These are phyloP conservation scores for Malassezia dermatis DNA, from an alignment of 1,284 basidiomycete genomes.

Conservation along the genomic window DNA sequence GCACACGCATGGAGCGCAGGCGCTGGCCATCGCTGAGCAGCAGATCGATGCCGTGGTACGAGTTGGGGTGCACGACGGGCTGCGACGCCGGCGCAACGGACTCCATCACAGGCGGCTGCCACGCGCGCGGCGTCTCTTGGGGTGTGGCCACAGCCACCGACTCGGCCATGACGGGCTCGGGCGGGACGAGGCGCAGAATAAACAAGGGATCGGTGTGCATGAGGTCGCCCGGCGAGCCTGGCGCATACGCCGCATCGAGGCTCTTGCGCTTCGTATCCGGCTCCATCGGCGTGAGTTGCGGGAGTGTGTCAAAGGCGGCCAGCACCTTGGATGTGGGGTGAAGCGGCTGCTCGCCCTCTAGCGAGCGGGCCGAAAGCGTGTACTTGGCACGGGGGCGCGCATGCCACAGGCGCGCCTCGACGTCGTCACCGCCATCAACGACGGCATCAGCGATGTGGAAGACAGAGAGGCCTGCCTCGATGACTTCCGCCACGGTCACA, in stretches of 20 bases:
- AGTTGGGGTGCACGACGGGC: not conserved
- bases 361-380: constrained; percentile 52
- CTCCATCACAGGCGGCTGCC: not conserved
- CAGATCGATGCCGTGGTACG: constrained; percentile 7
- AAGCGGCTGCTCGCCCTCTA: constrained; percentile 24
- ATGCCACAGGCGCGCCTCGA: constrained; percentile 79
- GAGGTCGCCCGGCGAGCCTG: constrained; percentile 59
- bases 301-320: constrained; percentile 67
- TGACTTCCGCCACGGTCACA: constrained; percentile 86
- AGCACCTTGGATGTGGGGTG: constrained; percentile 48
- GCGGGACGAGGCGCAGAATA: constrained; percentile 53
- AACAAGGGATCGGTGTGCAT: constrained; percentile 74
- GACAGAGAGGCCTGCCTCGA: constrained; percentile 77
- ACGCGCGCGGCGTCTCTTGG: not conserved
- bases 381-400: constrained; percentile 69
- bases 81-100: not conserved
- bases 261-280: constrained; percentile 67
- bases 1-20: constrained; percentile 5
- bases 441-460: constrained; percentile 91
- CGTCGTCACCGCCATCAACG: constrained; percentile 91
- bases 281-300: constrained; percentile 53
- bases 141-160: not conserved
- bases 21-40: constrained; percentile 3
- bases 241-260: constrained; percentile 64
- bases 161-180: not conserved